Evolutionary conservation across 2,329 filamentous ascomycete genomes (phyloP).

Genomic region (Fusarium acutatum): DNA sequence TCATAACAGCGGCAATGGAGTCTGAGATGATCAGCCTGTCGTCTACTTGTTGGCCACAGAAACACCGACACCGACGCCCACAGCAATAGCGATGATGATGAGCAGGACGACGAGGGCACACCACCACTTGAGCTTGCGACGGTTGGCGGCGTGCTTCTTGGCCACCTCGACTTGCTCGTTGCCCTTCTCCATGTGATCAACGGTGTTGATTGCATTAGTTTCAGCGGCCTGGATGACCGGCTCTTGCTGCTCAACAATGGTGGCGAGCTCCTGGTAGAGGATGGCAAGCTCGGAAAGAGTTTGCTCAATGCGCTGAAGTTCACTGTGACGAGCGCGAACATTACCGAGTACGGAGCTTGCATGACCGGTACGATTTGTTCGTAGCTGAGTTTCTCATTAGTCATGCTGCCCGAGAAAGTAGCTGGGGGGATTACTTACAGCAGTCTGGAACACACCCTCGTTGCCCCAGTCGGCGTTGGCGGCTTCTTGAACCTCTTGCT

Average conservation of each 20-base stretch:
- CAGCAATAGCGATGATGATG: constrained; percentile 63
- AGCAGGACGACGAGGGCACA: constrained; percentile 70
- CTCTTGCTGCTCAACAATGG: constrained; percentile 78
- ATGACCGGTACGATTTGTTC: constrained; percentile 77
- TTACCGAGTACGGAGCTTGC: constrained; percentile 78
- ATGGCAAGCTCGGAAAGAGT: constrained; percentile 74
- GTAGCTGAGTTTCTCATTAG: constrained; percentile 62
- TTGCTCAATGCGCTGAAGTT: constrained; percentile 81
- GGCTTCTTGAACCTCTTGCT: constrained; percentile 75
- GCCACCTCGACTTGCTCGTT: constrained; percentile 75
- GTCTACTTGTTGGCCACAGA: constrained; percentile 45
- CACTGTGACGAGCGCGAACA: constrained; percentile 83
- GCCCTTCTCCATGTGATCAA: constrained; percentile 72
- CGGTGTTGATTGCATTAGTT: constrained; percentile 71
- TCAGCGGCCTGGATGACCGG: constrained; percentile 69
- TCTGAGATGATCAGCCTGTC: not conserved
- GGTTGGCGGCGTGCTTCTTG: constrained; percentile 71
- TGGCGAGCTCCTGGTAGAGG: constrained; percentile 79
- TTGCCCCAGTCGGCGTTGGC: constrained; percentile 77
- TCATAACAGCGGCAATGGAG: constrained; percentile 5
- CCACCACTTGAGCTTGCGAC: constrained; percentile 84
- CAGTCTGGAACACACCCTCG: constrained; percentile 83
- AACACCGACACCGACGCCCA: constrained; percentile 65
- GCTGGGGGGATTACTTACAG: constrained; percentile 63
- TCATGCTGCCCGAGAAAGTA: not conserved